Base-by-base conservation (phyloP, 1,284 basidiomycete species). In the Pisolithus thermaeus region DNA sequence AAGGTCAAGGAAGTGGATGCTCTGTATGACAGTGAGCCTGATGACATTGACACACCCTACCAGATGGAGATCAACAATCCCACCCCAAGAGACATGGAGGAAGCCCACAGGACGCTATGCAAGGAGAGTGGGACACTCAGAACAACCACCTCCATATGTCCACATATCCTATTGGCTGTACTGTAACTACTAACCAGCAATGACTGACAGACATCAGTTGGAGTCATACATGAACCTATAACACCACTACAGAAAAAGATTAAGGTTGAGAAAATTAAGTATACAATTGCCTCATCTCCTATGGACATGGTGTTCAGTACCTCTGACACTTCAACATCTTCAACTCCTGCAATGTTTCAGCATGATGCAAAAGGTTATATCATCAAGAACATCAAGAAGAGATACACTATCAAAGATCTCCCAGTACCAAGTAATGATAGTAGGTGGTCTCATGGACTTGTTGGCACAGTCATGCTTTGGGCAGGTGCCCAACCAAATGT, bases 401-500 rank as follows among this genome's bases (percentile, higher is more conserved):
- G 5, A 25, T 25, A 25, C 5, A 25, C 23, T 25, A 25, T 25
- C 23, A 25, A 25, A 5, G 23, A 25, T 25, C 23, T 25, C 23
- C 23, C 23, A 3, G 23, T 25, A 3, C 23, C 3, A 3, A 25
- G 23, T 5, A 25, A 25, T 25, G 23, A 25, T 5, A 25, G 23
- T 5, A 25, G 23, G 5, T 25, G 23, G 23, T 25, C 5, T 25
- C 5, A 5, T 25, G 23, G 23, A 25, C 23, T 25, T 25, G 23
- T 25, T 25, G 23, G 23, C 23, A 25, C 5, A 0, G 37, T 45
- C 14, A 3, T 36, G 25, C 43, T 51, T 6, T 51, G 49, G 49
- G 35, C 44, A 7, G 44, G 45, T 18, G 44, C 42, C 20, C 49
- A 51, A 6, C 8, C 30, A 18, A 46, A 51, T 51, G 27, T 38